Evolutionary conservation across 2,329 filamentous ascomycete genomes (phyloP).

Genomic region (Cladosporium sp.): DNA sequence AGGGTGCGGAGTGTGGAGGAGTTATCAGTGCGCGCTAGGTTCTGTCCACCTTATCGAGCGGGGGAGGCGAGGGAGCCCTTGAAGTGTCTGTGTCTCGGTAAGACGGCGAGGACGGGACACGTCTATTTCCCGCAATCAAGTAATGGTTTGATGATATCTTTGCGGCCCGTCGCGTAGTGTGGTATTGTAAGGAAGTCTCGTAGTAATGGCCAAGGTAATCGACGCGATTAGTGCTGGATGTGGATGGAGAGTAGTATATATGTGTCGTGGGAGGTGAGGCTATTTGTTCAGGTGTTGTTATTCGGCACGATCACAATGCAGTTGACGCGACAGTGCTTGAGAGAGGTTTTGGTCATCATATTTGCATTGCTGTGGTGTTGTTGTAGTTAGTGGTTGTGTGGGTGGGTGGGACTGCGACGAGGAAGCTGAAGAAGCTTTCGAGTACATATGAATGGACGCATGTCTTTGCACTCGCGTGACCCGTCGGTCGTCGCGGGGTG

Average conservation of each 20-base stretch:
- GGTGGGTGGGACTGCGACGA: background rate
- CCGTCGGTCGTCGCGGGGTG: background rate
- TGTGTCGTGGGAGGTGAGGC: no score
- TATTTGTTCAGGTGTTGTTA: constrained; percentile 27
- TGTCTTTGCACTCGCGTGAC: background rate
- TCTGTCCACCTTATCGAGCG: background rate
- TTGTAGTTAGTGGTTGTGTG: constrained; percentile 5
- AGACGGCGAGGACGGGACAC: no score
- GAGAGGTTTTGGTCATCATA: constrained; percentile 19
- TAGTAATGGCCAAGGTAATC: no score
- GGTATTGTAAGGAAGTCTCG: no score
- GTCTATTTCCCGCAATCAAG: constrained; percentile 9
- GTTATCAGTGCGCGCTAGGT: background rate
- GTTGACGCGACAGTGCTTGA: constrained; percentile 6
- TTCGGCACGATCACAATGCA: constrained; percentile 25
- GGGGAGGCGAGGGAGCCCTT: no score
- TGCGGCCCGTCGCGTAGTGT: background rate
- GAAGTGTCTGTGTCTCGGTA: no score
- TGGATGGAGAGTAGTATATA: no score
- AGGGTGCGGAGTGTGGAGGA: background rate
- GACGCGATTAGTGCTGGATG: no score
- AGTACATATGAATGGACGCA: background rate
- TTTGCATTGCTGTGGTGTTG: constrained; percentile 2
- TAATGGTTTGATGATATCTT: constrained; percentile 13
- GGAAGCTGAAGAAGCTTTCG: background rate